Evolutionary conservation across 441 rosid species (phyloP), one percentile per base, ranked within the genome.

Genomic region (Erysimum cheiri): DNA sequence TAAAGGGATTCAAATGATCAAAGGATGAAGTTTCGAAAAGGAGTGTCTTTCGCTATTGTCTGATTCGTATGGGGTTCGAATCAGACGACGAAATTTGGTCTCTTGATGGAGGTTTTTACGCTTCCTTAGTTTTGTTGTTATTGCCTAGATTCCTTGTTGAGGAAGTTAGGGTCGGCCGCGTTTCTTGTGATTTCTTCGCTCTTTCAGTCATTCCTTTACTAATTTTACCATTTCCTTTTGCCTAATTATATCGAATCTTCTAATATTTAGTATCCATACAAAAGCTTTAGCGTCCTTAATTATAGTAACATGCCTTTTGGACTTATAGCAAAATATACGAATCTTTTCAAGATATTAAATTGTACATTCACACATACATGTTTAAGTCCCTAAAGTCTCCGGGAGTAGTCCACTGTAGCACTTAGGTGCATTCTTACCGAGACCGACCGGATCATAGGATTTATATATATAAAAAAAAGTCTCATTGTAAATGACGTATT

Each of bases 131-230:
- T 73, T 73, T 64, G 58, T 69, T 74, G 78, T 57, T 47, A 31
- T 39, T 70, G 70, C 67, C 11, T 5, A 69, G 56, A 69, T 49
- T 69, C 55, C 75, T 69, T 75, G 75, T 48, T 41, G 50, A 69
- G 24, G 29, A 75, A 75, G 71, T 75, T 63, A 75, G 79, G 79
- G 79, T 5, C 57, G 4, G 36, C 71, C 79, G 66, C 26, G 46
- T 28, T 75, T 75, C 66, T 49, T 75, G 75, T 75, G 66, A 39
- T 62, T 54, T 69, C 54, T 62, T 68, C 43, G 47, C 63, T 56
- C 56, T 62, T 74, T 74, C 60, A 14, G 31, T 31, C 60, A 28
- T 69, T 63, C 43, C 17, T 29, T 63, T 54, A 12, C 78, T 75
- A 75, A 62, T 29, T 69, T 55, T 55, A 57, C 7, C 52, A 37